Base-by-base conservation (phyloP, 2,329 filamentous ascomycete species). In the Apiospora arundinis region DNA sequence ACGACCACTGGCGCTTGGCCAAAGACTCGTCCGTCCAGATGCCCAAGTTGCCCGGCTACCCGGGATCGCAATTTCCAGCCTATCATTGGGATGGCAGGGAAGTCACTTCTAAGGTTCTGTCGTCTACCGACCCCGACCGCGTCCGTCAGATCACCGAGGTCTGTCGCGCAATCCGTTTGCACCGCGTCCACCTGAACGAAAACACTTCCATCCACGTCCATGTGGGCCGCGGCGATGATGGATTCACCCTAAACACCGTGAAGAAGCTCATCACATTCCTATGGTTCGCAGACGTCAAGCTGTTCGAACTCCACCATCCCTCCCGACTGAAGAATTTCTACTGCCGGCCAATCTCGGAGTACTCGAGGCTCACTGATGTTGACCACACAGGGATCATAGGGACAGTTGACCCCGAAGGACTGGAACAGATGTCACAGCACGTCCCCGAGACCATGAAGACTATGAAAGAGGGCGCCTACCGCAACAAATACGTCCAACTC, bases 231-330 rank as follows among this genome's bases (percentile, higher is more conserved):
- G 76, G 77, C 14, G 70, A 76, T n/a, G 70, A 76, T 63, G 71
- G 76, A 1, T 78, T 79, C 60, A 77, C 74, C 25, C 72, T 78
- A 2, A 25, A 74, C 12, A 77, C 74, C 0, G 44, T 78, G 48
- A 78, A 78, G 73, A 78, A 76, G 67, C 73, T 76, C 16, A 65
- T 69, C 2, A 72, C 73, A 0, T 44, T 79, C 4, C 73, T 76
- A 28, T 77, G 74, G 68, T 56, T 78, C 1, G 71, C 73, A 0
- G 78, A 78, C 25, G 52, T 67, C 3, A 52, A 66, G 7, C 25
- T 79, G 23, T 18, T 78, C 25, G 40, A 60, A 14, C 63, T 79
- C 1, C 77, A 78, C 8, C 77, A 79, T 56, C 78, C 78, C 14
- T 72, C 70, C 12, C 77, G 76, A 14, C 49, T 37, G 1, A n/a